Evolutionary conservation across 768 basidiomycete species (phyloP), one percentile per base, ranked within the genome.

Genomic region (Mycena sanguinolenta): DNA sequence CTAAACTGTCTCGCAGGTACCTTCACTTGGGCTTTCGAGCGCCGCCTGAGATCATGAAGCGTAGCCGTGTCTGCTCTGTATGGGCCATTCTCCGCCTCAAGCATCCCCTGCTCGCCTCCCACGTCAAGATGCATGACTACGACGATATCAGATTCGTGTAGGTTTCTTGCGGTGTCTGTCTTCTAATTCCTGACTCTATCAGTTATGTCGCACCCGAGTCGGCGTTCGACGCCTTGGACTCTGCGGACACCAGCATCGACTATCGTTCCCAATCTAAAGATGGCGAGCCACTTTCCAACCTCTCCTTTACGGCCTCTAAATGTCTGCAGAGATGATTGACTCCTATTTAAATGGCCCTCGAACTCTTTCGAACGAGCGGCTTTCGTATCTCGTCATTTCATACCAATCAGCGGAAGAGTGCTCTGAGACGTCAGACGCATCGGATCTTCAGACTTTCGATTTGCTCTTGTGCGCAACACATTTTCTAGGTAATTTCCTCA

Each of bases 381-480:
- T 95, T 19, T 91, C 93, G 2, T 89, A 88, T 77, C 85, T 95
- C 62, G 79, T 92, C 46, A 73, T 92, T n/a, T 83, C 84, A 2
- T 77, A 79, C 23, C 62, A 57, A 21, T 72, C 73, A n/a, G 54
- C 58, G 39, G 58, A 63, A 13, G 53, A 49, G 38, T 62, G 65
- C 21, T 76, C 79, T 10, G 59, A 77, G 30, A 50, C 61, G 23
- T 14, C 23, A 65, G 70, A 70, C 44, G 62, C 62, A 30, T 30
- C 67, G 39, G 34, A 52, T 27, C 42, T 74, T 64, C 55, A 78
- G 63, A 36, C 87, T 61, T 90, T 85, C 75, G 88, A 95, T 75
- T 79, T 95, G 63, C 81, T 94, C 70, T 86, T 96, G 57, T 91
- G 91, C 72, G 90, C 92, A 4, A 88, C 92, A 9, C 95, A 96